Evolutionary conservation across 495 filamentous ascomycete species (phyloP).

Genomic region (Talaromyces trachyspermus): DNA sequence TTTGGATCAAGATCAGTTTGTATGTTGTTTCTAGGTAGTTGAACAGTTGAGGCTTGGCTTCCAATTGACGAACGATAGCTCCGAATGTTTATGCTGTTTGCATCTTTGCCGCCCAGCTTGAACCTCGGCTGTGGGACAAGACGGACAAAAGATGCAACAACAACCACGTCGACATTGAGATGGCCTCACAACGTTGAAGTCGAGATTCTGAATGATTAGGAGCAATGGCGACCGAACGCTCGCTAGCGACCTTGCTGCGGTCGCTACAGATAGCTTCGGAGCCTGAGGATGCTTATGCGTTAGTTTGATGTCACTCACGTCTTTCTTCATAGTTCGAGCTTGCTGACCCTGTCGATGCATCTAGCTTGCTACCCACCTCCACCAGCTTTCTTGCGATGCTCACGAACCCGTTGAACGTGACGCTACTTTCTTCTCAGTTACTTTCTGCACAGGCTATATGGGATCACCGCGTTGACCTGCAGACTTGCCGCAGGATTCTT

Average conservation of each 20-base stretch:
- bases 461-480: constrained; percentile 64
- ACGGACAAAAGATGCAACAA: background rate
- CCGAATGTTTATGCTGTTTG: too few species aligned
- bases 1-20: too few species aligned
- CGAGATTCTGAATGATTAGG: background rate
- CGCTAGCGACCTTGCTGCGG: constrained; percentile 44
- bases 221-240: constrained; percentile 42
- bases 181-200: background rate
- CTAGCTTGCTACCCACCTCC: constrained; percentile 70
- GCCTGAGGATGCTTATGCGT: constrained; percentile 45
- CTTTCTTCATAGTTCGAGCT: background rate
- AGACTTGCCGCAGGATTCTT: constrained; percentile 66
- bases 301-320: constrained; percentile 27
- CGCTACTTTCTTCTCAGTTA: constrained; percentile 83
- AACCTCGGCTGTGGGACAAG: too few species aligned
- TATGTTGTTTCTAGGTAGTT: too few species aligned
- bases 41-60: too few species aligned
- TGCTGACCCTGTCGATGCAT: too few species aligned
- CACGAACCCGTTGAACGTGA: constrained; percentile 84
- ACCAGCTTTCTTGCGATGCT: constrained; percentile 75
- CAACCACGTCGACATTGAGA: background rate
- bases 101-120: too few species aligned
- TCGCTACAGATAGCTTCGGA: constrained; percentile 42
- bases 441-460: constrained; percentile 83
- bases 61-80: too few species aligned